Conservation (phyloP, 2,329 filamentous ascomycete genomes). For the Fusarium sp. region DNA sequence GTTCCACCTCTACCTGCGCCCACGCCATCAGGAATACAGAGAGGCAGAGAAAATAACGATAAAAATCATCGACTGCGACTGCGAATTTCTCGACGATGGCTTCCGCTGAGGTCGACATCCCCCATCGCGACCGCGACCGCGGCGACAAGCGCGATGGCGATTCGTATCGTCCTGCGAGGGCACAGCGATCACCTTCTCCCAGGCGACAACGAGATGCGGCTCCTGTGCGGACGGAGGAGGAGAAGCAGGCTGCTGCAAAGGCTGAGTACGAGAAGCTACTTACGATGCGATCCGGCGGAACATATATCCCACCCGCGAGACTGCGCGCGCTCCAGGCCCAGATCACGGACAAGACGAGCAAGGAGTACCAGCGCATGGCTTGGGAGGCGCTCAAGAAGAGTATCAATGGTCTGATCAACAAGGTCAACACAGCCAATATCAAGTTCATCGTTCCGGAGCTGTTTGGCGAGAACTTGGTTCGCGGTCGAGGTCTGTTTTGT, state of each 20-base stretch:
- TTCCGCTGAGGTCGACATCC: constrained; percentile 57
- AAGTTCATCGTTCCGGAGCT: constrained; percentile 96
- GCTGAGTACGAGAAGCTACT: constrained; percentile 93
- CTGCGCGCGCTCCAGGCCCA: constrained; percentile 92
- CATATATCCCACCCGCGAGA: constrained; percentile 93
- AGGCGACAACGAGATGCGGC: constrained; percentile 51
- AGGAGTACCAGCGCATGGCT: constrained; percentile 98
- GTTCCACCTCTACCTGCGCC: constrained; percentile 17
- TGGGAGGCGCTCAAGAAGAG: constrained; percentile 99
- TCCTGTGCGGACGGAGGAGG: constrained; percentile 72
- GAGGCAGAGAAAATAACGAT: constrained; percentile 5
- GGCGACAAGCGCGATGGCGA: constrained; percentile 59
- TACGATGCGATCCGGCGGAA: constrained; percentile 92
- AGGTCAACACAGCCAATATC: constrained; percentile 98
- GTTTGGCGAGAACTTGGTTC: constrained; percentile 92
- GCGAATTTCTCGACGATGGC: constrained; percentile 52
- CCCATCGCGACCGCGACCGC: constrained; percentile 53
- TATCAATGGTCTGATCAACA: constrained; percentile 99
- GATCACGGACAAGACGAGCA: constrained; percentile 94
- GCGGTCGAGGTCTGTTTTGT: constrained; percentile 92
- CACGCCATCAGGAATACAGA: constrained; percentile 21
- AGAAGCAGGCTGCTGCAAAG: constrained; percentile 88
- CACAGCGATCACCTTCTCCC: constrained; percentile 40
- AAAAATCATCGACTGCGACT: constrained; percentile 12
- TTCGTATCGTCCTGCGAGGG: constrained; percentile 60